Evolutionary conservation across 2,329 filamentous ascomycete genomes (phyloP), one percentile per base, ranked within the genome.

Genomic region (Stagonosporopsis cucurbitacearum): DNA sequence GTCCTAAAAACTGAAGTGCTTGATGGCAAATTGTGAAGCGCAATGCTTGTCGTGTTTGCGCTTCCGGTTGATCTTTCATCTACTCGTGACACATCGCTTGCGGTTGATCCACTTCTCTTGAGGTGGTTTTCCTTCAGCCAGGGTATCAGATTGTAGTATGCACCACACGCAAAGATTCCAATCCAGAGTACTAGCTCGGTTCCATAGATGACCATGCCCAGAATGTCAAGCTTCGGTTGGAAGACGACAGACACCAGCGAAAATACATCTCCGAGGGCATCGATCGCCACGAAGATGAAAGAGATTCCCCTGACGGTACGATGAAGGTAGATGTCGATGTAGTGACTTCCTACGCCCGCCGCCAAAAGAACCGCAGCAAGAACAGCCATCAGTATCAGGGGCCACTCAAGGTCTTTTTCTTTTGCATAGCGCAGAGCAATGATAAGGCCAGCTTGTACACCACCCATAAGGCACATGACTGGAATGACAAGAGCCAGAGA

Each of bases 241-340:
- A 88, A 89, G 37, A 88, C 75, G 15, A 91, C 78, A 0, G 87
- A 88, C 2, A 87, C 69, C 0, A 91, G 75, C 0, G 87, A 90
- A 50, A 87, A 87, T 3, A 91, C 69, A 69, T 91, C 88, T 0
- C 88, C 88, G 0, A 85, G 79, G 0, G 87, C 88, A 72, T 91
- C 88, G 39, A 91, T 88, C 1, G 79, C 85, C 0, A 89, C 87
- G 61, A 91, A 91, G 2, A 89, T 76, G 70, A 91, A 90, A 1
- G 87, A 89, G 35, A 91, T 90, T 7, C 88, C 88, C 13, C 86
- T 80, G 1, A 90, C 88, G 0, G 87, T 89, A 6, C 84, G 81
- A 61, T 89, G 83, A 2, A 80, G 68, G 65, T 84, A 89, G 20
- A 91, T 90, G 59, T 91, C 88, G 78, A 82, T 84, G 64, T 90